Evolutionary conservation across 768 basidiomycete species (phyloP), one percentile per base, ranked within the genome.

Genomic region (Leccinum variicolor): DNA sequence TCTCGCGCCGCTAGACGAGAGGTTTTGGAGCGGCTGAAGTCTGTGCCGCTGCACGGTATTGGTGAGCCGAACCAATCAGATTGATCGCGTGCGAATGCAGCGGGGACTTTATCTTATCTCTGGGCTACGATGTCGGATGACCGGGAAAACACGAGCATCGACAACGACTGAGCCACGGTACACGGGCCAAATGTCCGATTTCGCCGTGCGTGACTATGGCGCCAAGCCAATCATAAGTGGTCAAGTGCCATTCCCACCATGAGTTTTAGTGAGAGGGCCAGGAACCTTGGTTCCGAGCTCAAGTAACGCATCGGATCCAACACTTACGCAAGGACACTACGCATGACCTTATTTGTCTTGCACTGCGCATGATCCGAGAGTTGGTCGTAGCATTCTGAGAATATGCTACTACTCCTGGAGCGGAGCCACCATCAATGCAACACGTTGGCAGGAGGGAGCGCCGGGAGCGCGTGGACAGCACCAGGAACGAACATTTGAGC

Each of bases 81-180:
- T 17, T 17, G 31, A 10, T 29, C 43, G 19, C 47, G 17, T 26
- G 25, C 15, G 17, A 26, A 17, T 10, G 15, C 28, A 50, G 13
- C 9, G 3, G 26, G 29, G 13, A 56, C 28, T 19, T 41, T 9
- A 41, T 41, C 15, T 41, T 41, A 6, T 25, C 33, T 15, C 33
- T 28, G 26, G 36, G 29, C 34, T 47, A 50, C 6, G 33, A 56
- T 41, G 53, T 34, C 41, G 41, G 10, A 58, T 59, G 36, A 59
- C 28, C 7, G 28, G 3, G 57, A 48, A 34, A 48, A 23, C 19
- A 19, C 36, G 28, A 58, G n/a, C 54, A 56, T 29, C n/a, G 8
- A 23, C 6, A 14, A 25, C 23, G 36, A 21, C 4, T 7, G 43
- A 58, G 19, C 56, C 23, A 25, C 55, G 55, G 26, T 29, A 21